These are phyloP conservation scores for Fraxinus sp. DNA, from an alignment of 305 asterid species.

Conservation along the genomic window DNA sequence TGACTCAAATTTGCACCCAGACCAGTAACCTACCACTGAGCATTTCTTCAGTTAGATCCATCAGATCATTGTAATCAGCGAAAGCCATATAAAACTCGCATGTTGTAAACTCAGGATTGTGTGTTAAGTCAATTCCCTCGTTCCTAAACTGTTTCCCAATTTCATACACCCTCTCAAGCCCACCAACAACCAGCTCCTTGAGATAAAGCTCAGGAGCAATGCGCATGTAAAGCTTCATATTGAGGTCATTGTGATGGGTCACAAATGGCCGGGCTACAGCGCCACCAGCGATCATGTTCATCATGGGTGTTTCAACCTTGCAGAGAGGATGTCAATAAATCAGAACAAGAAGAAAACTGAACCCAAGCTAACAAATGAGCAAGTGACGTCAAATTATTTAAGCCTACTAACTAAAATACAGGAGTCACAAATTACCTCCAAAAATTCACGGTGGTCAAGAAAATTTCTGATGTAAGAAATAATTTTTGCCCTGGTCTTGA, in stretches of 20 bases:
- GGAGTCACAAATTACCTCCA: slow-evolving; percentile 54
- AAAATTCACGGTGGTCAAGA: slow-evolving; percentile 63
- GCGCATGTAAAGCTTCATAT: slow-evolving; percentile 66
- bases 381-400: background rate
- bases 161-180: slow-evolving; percentile 73
- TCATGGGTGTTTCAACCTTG: slow-evolving; percentile 92
- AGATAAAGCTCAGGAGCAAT: slow-evolving; percentile 74
- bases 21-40: slow-evolving; percentile 61
- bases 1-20: background rate
- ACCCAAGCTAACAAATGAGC: background rate
- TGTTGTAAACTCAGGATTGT: slow-evolving; percentile 76
- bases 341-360: background rate
- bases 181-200: slow-evolving; percentile 75
- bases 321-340: background rate
- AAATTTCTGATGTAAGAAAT: slow-evolving; percentile 63
- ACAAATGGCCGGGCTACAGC: slow-evolving; percentile 81
- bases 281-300: slow-evolving; percentile 91
- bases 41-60: slow-evolving; percentile 86
- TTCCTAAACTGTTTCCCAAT: slow-evolving; percentile 79
- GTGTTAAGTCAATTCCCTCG: slow-evolving; percentile 74
- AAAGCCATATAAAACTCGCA: slow-evolving; percentile 88
- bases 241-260: slow-evolving; percentile 70
- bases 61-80: slow-evolving; percentile 73
- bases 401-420: background rate
- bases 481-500: slow-evolving; percentile 68